Percentiles rank a stretch among this genome's conserved stretches.
Evolutionary conservation across 2,329 filamentous ascomycete species (phyloP).

Genomic region (Sarocladium strictum): DNA sequence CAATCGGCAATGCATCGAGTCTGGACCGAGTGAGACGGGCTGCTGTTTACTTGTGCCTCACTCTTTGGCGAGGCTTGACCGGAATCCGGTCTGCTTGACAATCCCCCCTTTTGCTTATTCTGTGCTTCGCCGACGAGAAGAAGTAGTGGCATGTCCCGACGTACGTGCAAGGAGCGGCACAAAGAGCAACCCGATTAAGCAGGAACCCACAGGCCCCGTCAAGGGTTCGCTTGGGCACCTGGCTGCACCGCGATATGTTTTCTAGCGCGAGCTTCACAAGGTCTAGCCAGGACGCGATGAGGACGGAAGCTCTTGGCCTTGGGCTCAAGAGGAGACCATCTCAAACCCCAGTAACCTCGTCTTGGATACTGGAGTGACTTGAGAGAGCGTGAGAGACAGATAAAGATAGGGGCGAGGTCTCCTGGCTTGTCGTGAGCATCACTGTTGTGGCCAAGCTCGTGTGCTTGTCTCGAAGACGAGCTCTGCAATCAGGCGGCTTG

Average conservation of each 20-base stretch:
- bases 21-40: neutral
- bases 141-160: neutral
- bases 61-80: neutral
- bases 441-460: neutral
- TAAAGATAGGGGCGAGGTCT: neutral
- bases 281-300: neutral
- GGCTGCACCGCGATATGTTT: neutral
- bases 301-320: neutral
- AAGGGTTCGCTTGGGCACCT: neutral
- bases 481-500: neutral
- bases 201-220: neutral
- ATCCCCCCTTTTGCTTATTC: neutral
- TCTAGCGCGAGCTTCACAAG: neutral
- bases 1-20: neutral
- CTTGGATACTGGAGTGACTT: neutral
- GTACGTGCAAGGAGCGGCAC: no score
- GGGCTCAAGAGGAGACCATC: neutral
- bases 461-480: neutral
- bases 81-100: neutral
- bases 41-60: neutral
- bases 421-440: neutral
- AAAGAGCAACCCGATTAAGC: neutral
- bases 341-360: neutral
- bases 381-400: neutral
- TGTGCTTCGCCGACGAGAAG: neutral